phyloP scores from a whole-genome alignment of 2,329 filamentous ascomycete species.

The Alternaria novae-zelandiae region DNA sequence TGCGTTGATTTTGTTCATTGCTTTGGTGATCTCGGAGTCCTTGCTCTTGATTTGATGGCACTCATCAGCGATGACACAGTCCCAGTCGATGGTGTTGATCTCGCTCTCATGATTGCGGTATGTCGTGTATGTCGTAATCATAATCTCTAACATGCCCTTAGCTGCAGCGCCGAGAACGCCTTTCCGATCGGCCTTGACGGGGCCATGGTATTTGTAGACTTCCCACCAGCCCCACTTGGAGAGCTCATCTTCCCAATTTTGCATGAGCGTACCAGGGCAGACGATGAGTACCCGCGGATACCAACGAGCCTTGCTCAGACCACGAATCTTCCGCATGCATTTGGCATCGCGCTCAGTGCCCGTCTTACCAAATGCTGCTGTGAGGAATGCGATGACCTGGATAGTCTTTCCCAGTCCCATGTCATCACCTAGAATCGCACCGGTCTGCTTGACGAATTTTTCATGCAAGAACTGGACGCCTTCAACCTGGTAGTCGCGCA shows the following conservation, averaged over 20 bases:
- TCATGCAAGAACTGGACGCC: conserved; percentile 86
- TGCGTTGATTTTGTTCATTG: conserved; percentile 89
- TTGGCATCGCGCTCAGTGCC: conserved; percentile 85
- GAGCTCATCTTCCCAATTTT: conserved; percentile 90
- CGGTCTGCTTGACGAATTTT: conserved; percentile 88
- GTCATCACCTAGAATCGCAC: conserved; percentile 90
- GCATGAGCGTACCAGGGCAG: conserved; percentile 85
- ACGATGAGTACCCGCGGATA: conserved; percentile 86
- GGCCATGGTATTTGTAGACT: conserved; percentile 79
- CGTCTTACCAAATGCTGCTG: conserved; percentile 91
- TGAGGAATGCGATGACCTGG: conserved; percentile 91
- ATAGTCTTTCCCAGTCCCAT: conserved; percentile 98
- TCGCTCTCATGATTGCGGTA: conserved; percentile 77
- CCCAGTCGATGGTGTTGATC: conserved; percentile 89
- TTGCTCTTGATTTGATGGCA: conserved; percentile 88
- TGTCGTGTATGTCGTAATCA: conserved; percentile 93
- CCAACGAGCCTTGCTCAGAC: conserved; percentile 66
- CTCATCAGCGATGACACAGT: conserved; percentile 92
- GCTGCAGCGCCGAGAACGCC: conserved; percentile 74
- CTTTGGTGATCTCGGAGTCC: conserved; percentile 76
- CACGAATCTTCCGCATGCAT: conserved; percentile 84
- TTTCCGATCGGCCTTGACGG: conserved; percentile 63
- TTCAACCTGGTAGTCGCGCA: conserved; percentile 88
- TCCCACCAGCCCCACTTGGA: conserved; percentile 96
- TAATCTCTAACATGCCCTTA: conserved; percentile 80